These are phyloP conservation scores for Xerocomus brunneocitrinus DNA, from an alignment of 768 basidiomycete species.

Conservation along the genomic window DNA sequence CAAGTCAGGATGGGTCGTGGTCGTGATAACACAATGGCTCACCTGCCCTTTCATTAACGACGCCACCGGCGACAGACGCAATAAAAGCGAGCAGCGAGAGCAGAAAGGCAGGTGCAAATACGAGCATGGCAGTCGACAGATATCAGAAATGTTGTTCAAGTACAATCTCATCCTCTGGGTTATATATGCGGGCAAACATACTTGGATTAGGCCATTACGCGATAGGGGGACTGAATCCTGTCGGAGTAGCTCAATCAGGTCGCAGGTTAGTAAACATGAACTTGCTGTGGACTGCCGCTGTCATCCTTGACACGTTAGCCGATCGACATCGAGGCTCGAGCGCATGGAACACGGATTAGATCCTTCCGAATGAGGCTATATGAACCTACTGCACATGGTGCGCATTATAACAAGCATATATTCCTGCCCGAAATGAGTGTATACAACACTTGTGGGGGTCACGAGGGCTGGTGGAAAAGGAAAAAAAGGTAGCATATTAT, in stretches of 20 bases:
- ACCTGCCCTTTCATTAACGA: slow-evolving; percentile 8
- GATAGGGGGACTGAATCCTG: background rate
- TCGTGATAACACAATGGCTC: background rate
- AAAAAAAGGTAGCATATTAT: slow-evolving; percentile 1
- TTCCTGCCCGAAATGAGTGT: slow-evolving; percentile 1
- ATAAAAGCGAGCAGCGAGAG: slow-evolving; percentile 3
- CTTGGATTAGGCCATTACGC: background rate
- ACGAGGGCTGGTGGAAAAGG: background rate
- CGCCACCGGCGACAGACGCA: slow-evolving; percentile 6
- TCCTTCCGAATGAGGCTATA: background rate
- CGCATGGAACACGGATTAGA: slow-evolving; percentile 1
- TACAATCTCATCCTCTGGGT: background rate
- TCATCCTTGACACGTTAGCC: background rate
- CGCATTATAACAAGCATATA: background rate
- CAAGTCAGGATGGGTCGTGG: background rate
- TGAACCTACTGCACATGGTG: background rate
- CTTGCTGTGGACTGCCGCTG: background rate
- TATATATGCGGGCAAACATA: slow-evolving; percentile 6
- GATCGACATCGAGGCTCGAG: background rate
- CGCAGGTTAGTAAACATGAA: background rate
- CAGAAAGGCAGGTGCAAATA: slow-evolving; percentile 6
- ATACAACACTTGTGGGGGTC: background rate
- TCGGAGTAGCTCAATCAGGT: background rate
- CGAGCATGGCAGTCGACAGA: slow-evolving; percentile 7
- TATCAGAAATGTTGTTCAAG: background rate